Evolutionary conservation across 2,329 filamentous ascomycete genomes (phyloP).

Genomic region (Colletotrichum sp.): DNA sequence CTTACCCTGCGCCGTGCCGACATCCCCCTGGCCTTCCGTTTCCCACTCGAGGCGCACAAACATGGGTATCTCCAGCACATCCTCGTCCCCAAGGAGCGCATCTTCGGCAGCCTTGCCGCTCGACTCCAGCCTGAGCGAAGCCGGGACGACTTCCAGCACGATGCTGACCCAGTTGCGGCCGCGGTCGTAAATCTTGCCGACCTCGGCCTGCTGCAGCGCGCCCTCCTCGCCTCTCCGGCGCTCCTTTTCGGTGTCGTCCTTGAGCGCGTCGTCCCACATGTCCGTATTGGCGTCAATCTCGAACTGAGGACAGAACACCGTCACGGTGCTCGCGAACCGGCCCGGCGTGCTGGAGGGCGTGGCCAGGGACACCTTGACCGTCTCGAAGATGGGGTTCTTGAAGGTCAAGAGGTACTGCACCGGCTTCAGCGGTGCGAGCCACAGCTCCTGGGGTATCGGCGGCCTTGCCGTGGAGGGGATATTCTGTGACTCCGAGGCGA

Average conservation of each 20-base stretch:
- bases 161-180: conserved; percentile 96
- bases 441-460: conserved; percentile 40
- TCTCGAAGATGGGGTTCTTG: conserved; percentile 93
- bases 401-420: conserved; percentile 88
- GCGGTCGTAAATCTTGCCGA: conserved; percentile 94
- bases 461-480: conserved; percentile 24
- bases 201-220: conserved; percentile 69
- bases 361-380: conserved; percentile 84
- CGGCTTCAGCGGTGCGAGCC: conserved; percentile 62
- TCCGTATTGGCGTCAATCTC: conserved; percentile 92
- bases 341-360: conserved; percentile 83
- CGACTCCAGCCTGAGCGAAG: conserved; percentile 51
- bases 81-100: conserved; percentile 62
- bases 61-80: conserved; percentile 85
- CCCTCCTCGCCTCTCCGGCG: conserved; percentile 44
- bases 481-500: conserved; percentile 43
- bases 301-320: conserved; percentile 92
- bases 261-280: conserved; percentile 86
- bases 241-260: conserved; percentile 49
- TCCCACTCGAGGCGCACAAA: conserved; percentile 95
- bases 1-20: conserved; percentile 56
- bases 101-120: conserved; percentile 22
- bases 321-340: conserved; percentile 78
- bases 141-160: conserved; percentile 85
- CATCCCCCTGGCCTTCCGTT: conserved; percentile 69